phyloP scores from a whole-genome alignment of 495 filamentous ascomycete genomes.

The Aspergillus sclerotiicarbonarius region DNA sequence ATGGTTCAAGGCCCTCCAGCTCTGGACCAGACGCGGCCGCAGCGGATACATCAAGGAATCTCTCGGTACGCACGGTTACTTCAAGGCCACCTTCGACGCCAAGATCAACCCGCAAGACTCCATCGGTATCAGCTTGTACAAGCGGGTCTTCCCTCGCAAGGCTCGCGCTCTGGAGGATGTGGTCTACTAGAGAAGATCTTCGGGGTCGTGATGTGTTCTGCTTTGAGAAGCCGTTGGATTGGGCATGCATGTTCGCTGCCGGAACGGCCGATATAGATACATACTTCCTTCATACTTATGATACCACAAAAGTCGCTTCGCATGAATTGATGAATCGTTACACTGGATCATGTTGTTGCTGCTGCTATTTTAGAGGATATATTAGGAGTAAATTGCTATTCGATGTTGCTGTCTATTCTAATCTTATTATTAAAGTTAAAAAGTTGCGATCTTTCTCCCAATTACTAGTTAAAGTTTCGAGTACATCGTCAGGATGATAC shows the following conservation, averaged over 20 bases:
- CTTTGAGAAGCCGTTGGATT: not conserved
- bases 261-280: constrained; percentile 4
- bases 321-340: constrained; percentile 30
- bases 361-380: not conserved
- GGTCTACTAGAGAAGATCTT: constrained; percentile 15
- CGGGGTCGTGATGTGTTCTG: not conserved
- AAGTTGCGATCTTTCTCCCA: too few species aligned
- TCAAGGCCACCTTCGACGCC: constrained; percentile 97
- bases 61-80: constrained; percentile 96
- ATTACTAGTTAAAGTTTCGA: too few species aligned
- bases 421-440: too few species aligned
- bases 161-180: constrained; percentile 54
- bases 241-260: not conserved
- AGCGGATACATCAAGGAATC: constrained; percentile 89
- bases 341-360: not conserved
- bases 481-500: not conserved
- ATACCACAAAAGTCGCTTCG: constrained; percentile 26
- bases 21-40: constrained; percentile 90
- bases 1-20: constrained; percentile 93
- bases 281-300: constrained; percentile 21
- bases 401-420: too few species aligned
- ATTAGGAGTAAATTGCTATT: not conserved
- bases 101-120: constrained; percentile 93
- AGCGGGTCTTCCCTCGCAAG: constrained; percentile 81
- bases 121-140: constrained; percentile 89